These are phyloP conservation scores for Dactylonectria estremocensis DNA, from an alignment of 2,329 filamentous ascomycete genomes.

Conservation along the genomic window DNA sequence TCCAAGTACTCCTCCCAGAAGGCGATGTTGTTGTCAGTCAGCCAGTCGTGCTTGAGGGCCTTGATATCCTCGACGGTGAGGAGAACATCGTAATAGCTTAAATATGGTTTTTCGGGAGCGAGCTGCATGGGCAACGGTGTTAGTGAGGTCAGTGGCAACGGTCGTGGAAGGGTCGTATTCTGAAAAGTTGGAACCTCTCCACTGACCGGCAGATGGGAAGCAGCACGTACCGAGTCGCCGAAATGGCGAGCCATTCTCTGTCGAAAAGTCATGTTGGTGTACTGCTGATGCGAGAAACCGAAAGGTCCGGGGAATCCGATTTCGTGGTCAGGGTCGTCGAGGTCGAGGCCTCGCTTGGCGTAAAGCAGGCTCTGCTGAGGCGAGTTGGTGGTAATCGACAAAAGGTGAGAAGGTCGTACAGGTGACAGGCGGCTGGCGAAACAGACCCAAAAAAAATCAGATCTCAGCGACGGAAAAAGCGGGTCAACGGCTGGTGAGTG, in stretches of 20 bases:
- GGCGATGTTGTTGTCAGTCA: conserved; percentile 96
- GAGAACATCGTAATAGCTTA: conserved; percentile 60
- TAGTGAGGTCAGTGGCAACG: conserved; percentile 30
- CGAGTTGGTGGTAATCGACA: conserved; percentile 40
- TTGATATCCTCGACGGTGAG: conserved; percentile 91
- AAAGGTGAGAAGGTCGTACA: conserved; percentile 43
- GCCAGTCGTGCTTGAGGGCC: conserved; percentile 91
- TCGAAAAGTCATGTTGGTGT: conserved; percentile 56
- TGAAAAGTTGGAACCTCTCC: not conserved
- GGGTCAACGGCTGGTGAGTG: conserved; percentile 23
- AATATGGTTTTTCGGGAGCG: conserved; percentile 56
- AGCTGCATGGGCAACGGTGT: conserved; percentile 60
- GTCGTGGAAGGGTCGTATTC: not conserved
- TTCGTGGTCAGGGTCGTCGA: conserved; percentile 36
- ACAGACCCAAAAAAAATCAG: conserved; percentile 38
- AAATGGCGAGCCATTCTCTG: conserved; percentile 63
- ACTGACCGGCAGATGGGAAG: conserved; percentile 30
- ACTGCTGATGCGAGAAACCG: conserved; percentile 37
- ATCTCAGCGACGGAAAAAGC: conserved; percentile 26
- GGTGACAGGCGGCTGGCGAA: conserved; percentile 43
- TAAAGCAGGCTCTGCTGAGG: conserved; percentile 42
- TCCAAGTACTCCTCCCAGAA: conserved; percentile 99
- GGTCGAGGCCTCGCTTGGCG: conserved; percentile 30
- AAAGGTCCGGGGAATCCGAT: conserved; percentile 35
- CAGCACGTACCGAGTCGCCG: conserved; percentile 61